phyloP scores from a whole-genome alignment of 2,329 filamentous ascomycete genomes.

The Cladosporium sphaerospermum region DNA sequence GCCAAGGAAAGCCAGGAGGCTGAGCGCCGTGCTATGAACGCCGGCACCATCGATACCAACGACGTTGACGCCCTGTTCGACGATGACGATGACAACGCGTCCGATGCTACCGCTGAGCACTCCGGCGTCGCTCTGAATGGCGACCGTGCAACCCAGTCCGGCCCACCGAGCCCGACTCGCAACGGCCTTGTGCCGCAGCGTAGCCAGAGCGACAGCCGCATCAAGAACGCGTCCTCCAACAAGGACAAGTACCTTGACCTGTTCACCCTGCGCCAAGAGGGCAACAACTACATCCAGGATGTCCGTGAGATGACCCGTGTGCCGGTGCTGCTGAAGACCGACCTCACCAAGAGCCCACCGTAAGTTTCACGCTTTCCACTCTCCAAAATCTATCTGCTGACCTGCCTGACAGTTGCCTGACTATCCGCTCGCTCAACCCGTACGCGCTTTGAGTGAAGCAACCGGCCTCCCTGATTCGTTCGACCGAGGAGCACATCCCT shows the following conservation, averaged over 20 bases:
- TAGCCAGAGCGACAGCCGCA: slow-evolving; percentile 89
- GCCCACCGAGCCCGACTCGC: slow-evolving; percentile 82
- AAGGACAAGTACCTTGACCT: slow-evolving; percentile 94
- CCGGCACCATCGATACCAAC: slow-evolving; percentile 86
- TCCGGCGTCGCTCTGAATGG: slow-evolving; percentile 76
- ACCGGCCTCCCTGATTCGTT: too few relatives aligned
- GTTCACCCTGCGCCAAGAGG: slow-evolving; percentile 85
- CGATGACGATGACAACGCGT: slow-evolving; percentile 80
- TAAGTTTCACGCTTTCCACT: slow-evolving; percentile 55
- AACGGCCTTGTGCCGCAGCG: slow-evolving; percentile 65
- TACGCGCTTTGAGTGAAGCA: slow-evolving; percentile 51
- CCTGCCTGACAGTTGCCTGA: slow-evolving; percentile 60
- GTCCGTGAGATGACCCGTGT: slow-evolving; percentile 96
- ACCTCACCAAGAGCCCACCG: slow-evolving; percentile 97
- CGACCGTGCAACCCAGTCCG: slow-evolving; percentile 89
- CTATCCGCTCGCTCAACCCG: slow-evolving; percentile 76
- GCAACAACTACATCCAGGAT: slow-evolving; percentile 95
- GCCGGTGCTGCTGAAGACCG: slow-evolving; percentile 96
- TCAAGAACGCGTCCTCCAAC: slow-evolving; percentile 67
- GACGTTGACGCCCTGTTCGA: slow-evolving; percentile 95
- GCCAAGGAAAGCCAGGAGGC: slow-evolving; percentile 86
- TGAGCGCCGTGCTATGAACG: slow-evolving; percentile 88
- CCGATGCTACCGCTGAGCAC: slow-evolving; percentile 74
- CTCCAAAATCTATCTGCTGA: slow-evolving; percentile 1
- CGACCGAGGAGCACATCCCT: not conserved